These are phyloP conservation scores for Colletotrichum lupini DNA, from an alignment of 2,329 filamentous ascomycete genomes.

Conservation along the genomic window DNA sequence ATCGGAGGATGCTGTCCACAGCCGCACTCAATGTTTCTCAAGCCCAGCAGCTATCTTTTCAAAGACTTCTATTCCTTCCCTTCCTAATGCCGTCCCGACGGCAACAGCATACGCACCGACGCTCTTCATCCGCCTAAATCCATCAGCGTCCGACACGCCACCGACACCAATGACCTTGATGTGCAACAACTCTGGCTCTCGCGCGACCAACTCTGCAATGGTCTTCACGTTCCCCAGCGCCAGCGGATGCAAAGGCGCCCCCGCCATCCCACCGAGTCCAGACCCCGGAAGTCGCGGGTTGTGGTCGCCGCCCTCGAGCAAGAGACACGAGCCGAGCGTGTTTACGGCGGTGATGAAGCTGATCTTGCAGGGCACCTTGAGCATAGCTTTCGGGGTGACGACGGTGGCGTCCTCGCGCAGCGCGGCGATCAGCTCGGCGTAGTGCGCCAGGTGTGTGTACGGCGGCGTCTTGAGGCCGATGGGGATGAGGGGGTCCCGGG, in stretches of 20 bases:
- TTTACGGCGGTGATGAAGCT: constrained; percentile 81
- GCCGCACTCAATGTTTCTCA: not conserved
- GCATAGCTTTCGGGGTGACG: constrained; percentile 19
- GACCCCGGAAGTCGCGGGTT: constrained; percentile 57
- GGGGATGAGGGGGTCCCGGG: constrained; percentile 48
- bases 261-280: constrained; percentile 78
- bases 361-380: constrained; percentile 45
- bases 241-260: constrained; percentile 77
- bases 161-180: constrained; percentile 78
- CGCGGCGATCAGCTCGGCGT: constrained; percentile 63
- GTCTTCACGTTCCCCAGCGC: constrained; percentile 81
- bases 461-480: constrained; percentile 80
- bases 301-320: constrained; percentile 53
- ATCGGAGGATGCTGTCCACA: constrained; percentile 12
- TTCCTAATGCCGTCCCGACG: constrained; percentile 76
- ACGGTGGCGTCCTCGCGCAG: constrained; percentile 47
- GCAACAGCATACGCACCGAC: constrained; percentile 76
- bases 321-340: constrained; percentile 74
- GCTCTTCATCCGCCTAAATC: constrained; percentile 72
- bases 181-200: constrained; percentile 56
- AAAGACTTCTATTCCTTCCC: constrained; percentile 72
- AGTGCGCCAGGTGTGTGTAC: constrained; percentile 78
- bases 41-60: constrained; percentile 58
- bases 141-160: constrained; percentile 73
- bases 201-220: constrained; percentile 69